Conservation (phyloP, 257 asterid genomes). For the Solanum ahanhuiri region DNA sequence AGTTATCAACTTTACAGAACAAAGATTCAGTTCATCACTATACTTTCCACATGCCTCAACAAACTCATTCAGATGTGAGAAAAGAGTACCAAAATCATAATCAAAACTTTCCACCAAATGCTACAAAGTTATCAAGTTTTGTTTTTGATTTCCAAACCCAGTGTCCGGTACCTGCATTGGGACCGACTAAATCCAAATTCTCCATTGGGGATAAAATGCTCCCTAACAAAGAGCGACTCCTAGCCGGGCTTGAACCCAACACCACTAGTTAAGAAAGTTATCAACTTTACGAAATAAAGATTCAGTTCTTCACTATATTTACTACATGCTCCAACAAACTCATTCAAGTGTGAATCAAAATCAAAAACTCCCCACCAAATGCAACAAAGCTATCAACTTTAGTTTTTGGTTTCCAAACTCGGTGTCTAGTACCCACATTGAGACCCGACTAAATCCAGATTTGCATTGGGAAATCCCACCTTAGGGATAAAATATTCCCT, state of each 20-base stretch:
- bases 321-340: neutral
- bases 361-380: neutral
- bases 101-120: neutral
- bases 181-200: neutral
- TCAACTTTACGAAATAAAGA: neutral
- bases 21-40: neutral
- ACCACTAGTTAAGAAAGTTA: neutral
- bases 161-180: neutral
- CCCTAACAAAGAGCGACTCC: neutral
- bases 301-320: neutral
- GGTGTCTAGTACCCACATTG: neutral
- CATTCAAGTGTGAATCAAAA: neutral
- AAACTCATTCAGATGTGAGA: neutral
- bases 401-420: neutral
- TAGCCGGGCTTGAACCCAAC: neutral
- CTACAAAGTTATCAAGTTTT: neutral
- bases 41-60: neutral
- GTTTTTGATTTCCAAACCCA: neutral
- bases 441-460: neutral
- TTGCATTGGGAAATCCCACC: neutral
- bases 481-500: neutral
- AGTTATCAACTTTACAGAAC: neutral
- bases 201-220: neutral
- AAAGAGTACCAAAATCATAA: neutral
- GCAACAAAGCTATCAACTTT: neutral